These are phyloP conservation scores for Pezicula rhizophila DNA, from an alignment of 2,329 filamentous ascomycete genomes.

Conservation along the genomic window DNA sequence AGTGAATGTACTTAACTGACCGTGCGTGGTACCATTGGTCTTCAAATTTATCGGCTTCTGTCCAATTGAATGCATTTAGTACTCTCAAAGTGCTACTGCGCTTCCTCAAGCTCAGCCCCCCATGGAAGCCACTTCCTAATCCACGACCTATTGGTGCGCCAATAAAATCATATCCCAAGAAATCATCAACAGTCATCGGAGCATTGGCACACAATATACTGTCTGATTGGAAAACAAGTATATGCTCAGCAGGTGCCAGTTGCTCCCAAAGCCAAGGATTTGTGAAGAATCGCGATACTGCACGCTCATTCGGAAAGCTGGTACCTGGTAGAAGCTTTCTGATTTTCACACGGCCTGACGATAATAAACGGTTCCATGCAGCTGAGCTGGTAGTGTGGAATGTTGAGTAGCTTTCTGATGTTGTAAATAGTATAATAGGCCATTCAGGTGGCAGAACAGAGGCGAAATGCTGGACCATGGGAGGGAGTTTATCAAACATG, in stretches of 20 bases:
- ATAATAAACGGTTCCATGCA: conserved; percentile 28
- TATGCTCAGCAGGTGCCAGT: conserved; percentile 21
- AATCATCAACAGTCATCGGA: conserved; percentile 19
- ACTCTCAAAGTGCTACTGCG: conserved; percentile 7
- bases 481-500: conserved; percentile 23
- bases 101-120: conserved; percentile 29
- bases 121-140: conserved; percentile 23
- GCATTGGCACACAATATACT: conserved; percentile 23
- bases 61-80: conserved; percentile 10
- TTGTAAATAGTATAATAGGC: conserved; percentile 36
- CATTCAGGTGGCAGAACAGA: conserved; percentile 33
- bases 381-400: conserved; percentile 17
- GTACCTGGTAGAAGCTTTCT: conserved; percentile 27
- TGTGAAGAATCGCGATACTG: conserved; percentile 24
- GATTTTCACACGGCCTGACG: conserved; percentile 25
- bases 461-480: conserved; percentile 30
- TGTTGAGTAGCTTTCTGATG: conserved; percentile 15
- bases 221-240: conserved; percentile 25
- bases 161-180: conserved; percentile 25
- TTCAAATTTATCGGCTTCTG: conserved; percentile 1
- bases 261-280: conserved; percentile 22
- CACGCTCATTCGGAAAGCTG: conserved; percentile 24
- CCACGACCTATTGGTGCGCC: conserved; percentile 22
- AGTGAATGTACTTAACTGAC: conserved; percentile 8
- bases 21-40: conserved; percentile 12